Conservation (phyloP, 345 rosid species). For the Melaleuca quinquenervia region DNA sequence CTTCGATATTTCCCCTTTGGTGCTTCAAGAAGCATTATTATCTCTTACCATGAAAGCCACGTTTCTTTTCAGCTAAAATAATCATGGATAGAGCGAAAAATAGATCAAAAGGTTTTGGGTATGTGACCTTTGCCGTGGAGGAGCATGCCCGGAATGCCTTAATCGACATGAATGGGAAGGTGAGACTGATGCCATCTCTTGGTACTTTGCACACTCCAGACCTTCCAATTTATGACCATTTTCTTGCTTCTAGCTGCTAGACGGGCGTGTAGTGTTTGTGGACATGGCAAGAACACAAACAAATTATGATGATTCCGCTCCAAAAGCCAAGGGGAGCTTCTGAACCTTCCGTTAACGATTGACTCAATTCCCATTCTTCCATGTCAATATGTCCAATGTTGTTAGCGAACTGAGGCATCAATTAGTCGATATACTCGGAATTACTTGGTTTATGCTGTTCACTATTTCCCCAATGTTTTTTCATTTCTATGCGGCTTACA, state of each 20-base stretch:
- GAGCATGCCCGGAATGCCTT: constrained; percentile 44
- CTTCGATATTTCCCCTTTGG: not conserved
- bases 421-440: not conserved
- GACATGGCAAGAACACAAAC: constrained; percentile 8
- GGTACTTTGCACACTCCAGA: not conserved
- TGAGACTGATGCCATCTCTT: not conserved
- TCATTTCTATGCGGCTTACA: not conserved
- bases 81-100: constrained; percentile 21
- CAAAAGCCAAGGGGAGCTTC: not conserved
- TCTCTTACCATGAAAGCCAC: not conserved
- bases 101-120: constrained; percentile 52
- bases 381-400: not conserved
- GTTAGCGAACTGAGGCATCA: not conserved
- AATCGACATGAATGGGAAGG: constrained; percentile 48
- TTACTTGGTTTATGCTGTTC: not conserved
- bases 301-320: not conserved
- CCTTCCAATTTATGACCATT: not conserved
- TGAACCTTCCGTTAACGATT: constrained; percentile 6
- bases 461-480: not conserved
- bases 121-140: constrained; percentile 32
- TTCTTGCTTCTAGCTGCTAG: constrained; percentile 35
- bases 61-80: constrained; percentile 24
- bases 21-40: not conserved
- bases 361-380: not conserved
- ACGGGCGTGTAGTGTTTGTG: constrained; percentile 44